Evolutionary conservation across 1,139 yeast species (phyloP).

Genomic region (Citeromyces hawaiiensis): DNA sequence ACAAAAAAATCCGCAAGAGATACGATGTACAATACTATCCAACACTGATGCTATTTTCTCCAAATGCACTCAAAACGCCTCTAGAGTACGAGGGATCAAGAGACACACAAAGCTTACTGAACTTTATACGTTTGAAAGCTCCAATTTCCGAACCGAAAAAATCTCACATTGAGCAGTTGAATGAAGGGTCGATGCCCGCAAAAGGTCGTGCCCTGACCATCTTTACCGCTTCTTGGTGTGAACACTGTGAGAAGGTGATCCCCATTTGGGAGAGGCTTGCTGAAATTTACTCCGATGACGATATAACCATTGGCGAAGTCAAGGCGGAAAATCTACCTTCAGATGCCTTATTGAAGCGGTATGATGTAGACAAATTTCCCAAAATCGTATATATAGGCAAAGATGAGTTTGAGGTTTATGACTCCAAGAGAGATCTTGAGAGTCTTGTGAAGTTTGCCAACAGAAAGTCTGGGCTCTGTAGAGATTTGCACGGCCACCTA

Average conservation of each 20-base stretch:
- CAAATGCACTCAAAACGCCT: slow-evolving; percentile 27
- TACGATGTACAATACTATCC: slow-evolving; percentile 56
- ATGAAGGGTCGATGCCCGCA: slow-evolving; percentile 21
- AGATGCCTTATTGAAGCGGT: slow-evolving; percentile 26
- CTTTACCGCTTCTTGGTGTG: slow-evolving; percentile 27
- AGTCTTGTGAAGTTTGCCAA: slow-evolving; percentile 38
- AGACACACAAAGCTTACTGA: slow-evolving; percentile 28
- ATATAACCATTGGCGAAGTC: slow-evolving; percentile 28
- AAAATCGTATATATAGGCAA: slow-evolving; percentile 37
- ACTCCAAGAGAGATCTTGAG: slow-evolving; percentile 25
- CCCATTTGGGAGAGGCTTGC: slow-evolving; percentile 22
- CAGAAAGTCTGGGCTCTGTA: slow-evolving; percentile 31
- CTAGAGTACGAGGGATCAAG: slow-evolving; percentile 34
- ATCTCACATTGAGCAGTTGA: slow-evolving; percentile 15
- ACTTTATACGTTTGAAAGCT: slow-evolving; percentile 25
- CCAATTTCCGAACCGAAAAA: slow-evolving; percentile 12
- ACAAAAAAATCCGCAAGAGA: slow-evolving; percentile 38
- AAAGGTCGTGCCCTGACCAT: slow-evolving; percentile 18
- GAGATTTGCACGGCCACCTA: slow-evolving; percentile 41
- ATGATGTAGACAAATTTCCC: slow-evolving; percentile 35
- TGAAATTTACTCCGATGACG: slow-evolving; percentile 20
- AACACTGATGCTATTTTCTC: slow-evolving; percentile 42
- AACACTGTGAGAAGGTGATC: slow-evolving; percentile 13
- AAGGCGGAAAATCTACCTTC: slow-evolving; percentile 31
- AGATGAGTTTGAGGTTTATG: slow-evolving; percentile 23